Base-by-base conservation (phyloP, 768 basidiomycete genomes). In the Harrya chromipes region DNA sequence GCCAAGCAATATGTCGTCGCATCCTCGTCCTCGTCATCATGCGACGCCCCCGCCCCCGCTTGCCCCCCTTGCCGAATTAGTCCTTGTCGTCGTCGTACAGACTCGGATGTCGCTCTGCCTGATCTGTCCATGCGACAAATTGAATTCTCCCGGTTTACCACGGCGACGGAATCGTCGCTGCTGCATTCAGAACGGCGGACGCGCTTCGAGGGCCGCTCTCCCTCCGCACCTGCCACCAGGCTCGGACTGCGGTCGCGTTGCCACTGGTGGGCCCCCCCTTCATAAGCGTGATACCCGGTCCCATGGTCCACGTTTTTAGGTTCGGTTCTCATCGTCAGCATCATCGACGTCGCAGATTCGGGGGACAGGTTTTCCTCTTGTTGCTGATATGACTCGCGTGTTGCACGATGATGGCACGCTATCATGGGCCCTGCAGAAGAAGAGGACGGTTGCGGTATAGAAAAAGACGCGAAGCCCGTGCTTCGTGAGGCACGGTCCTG, bases 161-260 rank as follows among this genome's bases (percentile, higher is more conserved):
- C 55, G 33, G 14, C 13, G 54, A 54, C 26, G 23, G 52, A 43
- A 51, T 52, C 46, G 47, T 54, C 54, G 11, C 34, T 24, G n/a
- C 50, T 33, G 33, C 33, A 33, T 33, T 16, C 16, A 33, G 33
- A 3, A 16, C 16, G 48, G 38, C 63, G 61, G 40, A 47, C 23
- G 41, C 66, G 67, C 63, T 67, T 67, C 59, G 27, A 37, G 4
- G 52, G 58, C 59, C 66, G 64, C 47, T 55, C 68, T 58, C 53
- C 39, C 40, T 56, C 66, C 67, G 47, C 46, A 27, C 54, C 33
- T 33, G 33, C 33, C 33, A 33, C 33, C 14, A 16, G 33, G 14
- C 33, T 58, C 31, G 31, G 46, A 48, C 55, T 57, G 16, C 53
- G 55, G 24, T 53, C 50, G 26, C 53, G 62, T 21, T 39, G 33